Evolutionary conservation across 768 basidiomycete genomes (phyloP), one percentile per base, ranked within the genome.

Genomic region (Melanogaster broomeanus): DNA sequence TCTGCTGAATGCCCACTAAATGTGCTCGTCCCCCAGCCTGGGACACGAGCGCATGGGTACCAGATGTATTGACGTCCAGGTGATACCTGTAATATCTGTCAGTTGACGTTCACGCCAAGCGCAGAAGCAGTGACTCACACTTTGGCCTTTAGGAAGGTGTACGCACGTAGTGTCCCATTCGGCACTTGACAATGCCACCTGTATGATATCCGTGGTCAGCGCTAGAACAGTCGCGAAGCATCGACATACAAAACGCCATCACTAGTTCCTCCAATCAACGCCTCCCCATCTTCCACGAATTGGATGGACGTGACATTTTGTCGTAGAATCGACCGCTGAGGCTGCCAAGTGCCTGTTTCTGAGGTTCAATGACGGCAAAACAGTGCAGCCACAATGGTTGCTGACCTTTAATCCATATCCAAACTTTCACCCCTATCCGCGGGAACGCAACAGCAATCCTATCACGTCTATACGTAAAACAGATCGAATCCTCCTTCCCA

Each of bases 111-210:
- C 13, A 16, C 16, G 28, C 16, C 16, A 34, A 25, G 19, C 15
- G 15, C 25, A 10, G 19, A 22, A n/a, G 31, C 11, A 35, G 6
- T 1, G 7, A 69, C 82, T 56, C 56, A 85, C 86, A 88, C 79
- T 66, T 75, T 78, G 39, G 77, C 69, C 64, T 79, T 74, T 53
- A 87, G 71, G 59, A 86, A 85, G 6, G 78, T 72, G 50, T 80
- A 81, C 11, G 81, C 83, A 5, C 80, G 78, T 40, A 85, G 68
- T 12, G 80, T 85, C 24, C 85, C 85, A 56, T 85, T 85, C 0
- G 84, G 83, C 52, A 88, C 71, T 60, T 82, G 80, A 57, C 81
- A 85, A 62, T 83, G 77, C 86, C 87, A 87, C 54, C 85, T 87
- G 50, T 24, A 39, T 41, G 30, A 41, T 30, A 33, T 19, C 13